A percentile compares a stretch with the other conserved stretches of the same genome.
These are phyloP conservation scores for Calonectria pteridis DNA, from an alignment of 2,329 filamentous ascomycete species.

Conservation along the genomic window DNA sequence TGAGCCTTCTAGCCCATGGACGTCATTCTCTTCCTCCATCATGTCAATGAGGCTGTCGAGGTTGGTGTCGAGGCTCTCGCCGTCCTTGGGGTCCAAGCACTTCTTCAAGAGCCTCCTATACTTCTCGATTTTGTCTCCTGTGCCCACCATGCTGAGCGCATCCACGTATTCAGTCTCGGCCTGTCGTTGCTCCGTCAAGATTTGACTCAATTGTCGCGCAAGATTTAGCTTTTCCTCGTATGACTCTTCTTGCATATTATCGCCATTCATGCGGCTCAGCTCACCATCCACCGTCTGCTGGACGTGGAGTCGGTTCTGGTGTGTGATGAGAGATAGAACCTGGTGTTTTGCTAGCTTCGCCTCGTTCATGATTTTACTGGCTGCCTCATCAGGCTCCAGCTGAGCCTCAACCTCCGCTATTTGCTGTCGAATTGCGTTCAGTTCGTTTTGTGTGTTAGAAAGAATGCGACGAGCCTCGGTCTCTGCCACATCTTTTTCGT, in stretches of 20 bases:
- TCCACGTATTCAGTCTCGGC: constrained; percentile 77
- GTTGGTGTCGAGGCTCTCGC: constrained; percentile 76
- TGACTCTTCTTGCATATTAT: constrained; percentile 57
- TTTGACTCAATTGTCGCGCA: constrained; percentile 67
- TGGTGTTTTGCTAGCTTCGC: constrained; percentile 63
- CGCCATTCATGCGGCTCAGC: constrained; percentile 64
- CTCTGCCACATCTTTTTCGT: constrained; percentile 78
- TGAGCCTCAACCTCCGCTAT: constrained; percentile 68
- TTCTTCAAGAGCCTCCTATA: constrained; percentile 78
- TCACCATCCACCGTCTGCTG: constrained; percentile 66
- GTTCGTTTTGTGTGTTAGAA: constrained; percentile 75
- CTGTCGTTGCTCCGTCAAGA: constrained; percentile 70
- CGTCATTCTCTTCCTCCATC: constrained; percentile 72
- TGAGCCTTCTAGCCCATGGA: constrained; percentile 51
- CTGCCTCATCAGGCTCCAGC: constrained; percentile 67
- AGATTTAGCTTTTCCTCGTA: constrained; percentile 69
- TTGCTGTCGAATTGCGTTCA: constrained; percentile 70
- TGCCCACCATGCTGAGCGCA: constrained; percentile 76
- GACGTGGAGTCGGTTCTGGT: constrained; percentile 66
- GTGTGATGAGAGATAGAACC: constrained; percentile 62
- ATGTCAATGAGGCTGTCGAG: constrained; percentile 71
- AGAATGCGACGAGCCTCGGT: constrained; percentile 76
- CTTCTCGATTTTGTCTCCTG: constrained; percentile 79
- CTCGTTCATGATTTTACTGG: constrained; percentile 63
- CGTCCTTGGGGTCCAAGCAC: constrained; percentile 76